phyloP scores from a whole-genome alignment of 139 green algal genomes.

The Tetraselmis striata region DNA sequence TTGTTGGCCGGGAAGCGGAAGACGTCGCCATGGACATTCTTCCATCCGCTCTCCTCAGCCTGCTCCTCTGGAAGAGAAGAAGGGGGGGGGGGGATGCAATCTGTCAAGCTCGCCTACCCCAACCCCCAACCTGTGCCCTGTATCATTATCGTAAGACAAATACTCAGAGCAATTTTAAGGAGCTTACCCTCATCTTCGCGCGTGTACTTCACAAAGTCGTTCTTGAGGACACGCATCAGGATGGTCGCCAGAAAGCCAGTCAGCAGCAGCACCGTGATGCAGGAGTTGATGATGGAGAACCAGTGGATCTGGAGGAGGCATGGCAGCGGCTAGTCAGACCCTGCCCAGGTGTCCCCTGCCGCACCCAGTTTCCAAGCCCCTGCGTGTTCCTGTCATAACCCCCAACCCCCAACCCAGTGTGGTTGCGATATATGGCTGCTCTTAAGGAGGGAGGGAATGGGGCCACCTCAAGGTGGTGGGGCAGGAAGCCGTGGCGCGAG shows the following conservation, averaged over 20 bases:
- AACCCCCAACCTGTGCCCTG: too few relatives aligned
- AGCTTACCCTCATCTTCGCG: constrained; percentile 39
- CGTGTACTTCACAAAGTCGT: constrained; percentile 88
- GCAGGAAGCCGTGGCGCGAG: constrained; percentile 79
- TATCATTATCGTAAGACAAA: too few relatives aligned
- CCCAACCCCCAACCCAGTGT: too few relatives aligned
- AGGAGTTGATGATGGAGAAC: constrained; percentile 96
- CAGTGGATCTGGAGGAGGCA: constrained; percentile 91
- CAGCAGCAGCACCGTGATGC: constrained; percentile 90
- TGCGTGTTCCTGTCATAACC: too few relatives aligned
- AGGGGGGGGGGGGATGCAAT: too few relatives aligned
- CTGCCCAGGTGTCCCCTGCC: not conserved
- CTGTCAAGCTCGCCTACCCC: too few relatives aligned
- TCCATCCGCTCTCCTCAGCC: constrained; percentile 68
- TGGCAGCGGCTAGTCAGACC: not conserved
- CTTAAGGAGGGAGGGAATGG: not conserved
- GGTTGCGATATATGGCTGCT: too few relatives aligned
- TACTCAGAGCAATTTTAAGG: too few relatives aligned
- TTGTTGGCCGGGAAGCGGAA: constrained; percentile 78
- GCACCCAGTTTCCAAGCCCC: too few relatives aligned
- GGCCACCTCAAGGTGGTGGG: constrained; percentile 76
- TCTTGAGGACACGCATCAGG: constrained; percentile 87
- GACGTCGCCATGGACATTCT: constrained; percentile 92
- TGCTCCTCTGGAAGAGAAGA: constrained; percentile 43
- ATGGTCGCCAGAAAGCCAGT: constrained; percentile 95